phyloP scores from a whole-genome alignment of 1,284 basidiomycete species.

The Puccinia hordei region DNA sequence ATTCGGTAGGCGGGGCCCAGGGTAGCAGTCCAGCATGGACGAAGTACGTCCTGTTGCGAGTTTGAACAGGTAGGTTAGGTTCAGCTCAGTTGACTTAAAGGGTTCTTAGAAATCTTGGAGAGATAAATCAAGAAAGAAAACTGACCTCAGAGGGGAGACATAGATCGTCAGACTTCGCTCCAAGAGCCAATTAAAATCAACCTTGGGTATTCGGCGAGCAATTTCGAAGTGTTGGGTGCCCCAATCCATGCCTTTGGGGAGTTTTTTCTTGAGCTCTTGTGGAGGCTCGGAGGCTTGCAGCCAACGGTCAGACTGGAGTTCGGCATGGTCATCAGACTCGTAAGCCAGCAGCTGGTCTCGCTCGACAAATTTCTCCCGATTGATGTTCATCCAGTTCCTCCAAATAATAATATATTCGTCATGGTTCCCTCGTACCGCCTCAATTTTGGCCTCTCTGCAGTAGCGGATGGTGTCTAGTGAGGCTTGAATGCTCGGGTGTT shows the following conservation, averaged over 20 bases:
- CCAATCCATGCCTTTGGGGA: slow-evolving; percentile 47
- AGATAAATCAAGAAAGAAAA: not conserved
- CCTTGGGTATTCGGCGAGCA: slow-evolving; percentile 30
- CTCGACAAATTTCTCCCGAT: not conserved
- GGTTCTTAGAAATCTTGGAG: too few relatives aligned
- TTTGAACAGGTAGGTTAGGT: not conserved
- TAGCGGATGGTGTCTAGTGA: slow-evolving; percentile 37
- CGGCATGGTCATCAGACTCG: not conserved
- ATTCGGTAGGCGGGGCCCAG: slow-evolving; percentile 17
- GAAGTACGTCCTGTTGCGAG: slow-evolving; percentile 31
- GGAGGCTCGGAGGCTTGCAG: slow-evolving; percentile 15
- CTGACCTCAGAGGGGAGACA: slow-evolving; percentile 27
- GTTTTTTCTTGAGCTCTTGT: slow-evolving; percentile 29
- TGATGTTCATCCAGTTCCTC: slow-evolving; percentile 47
- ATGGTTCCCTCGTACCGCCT: slow-evolving; percentile 45
- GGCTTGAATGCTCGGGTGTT: slow-evolving; percentile 43
- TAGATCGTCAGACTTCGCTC: slow-evolving; percentile 29
- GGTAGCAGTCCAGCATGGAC: slow-evolving; percentile 50
- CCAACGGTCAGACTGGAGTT: slow-evolving; percentile 27
- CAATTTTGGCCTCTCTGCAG: slow-evolving; percentile 26
- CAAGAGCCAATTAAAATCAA: slow-evolving; percentile 41
- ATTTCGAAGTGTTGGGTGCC: slow-evolving; percentile 48
- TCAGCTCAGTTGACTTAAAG: not conserved
- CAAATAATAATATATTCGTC: slow-evolving; percentile 49
- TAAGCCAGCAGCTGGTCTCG: not conserved